Conservation (phyloP, 2,329 filamentous ascomycete species). For the Aspergillus awamori region DNA sequence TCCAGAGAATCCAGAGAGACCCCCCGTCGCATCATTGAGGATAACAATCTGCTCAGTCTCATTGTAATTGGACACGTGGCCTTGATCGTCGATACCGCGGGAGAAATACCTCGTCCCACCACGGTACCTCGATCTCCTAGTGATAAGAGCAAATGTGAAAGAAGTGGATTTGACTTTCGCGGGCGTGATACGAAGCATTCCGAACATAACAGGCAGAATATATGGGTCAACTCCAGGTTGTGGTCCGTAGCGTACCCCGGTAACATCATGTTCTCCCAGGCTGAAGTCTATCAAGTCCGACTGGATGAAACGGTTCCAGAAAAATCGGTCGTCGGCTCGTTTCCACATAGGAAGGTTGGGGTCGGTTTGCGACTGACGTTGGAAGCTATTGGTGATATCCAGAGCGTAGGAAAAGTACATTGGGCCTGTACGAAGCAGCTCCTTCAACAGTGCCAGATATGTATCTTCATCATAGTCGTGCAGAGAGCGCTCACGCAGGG, state of each 20-base stretch:
- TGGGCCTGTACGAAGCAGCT: constrained; percentile 77
- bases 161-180: constrained; percentile 83
- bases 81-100: constrained; percentile 87
- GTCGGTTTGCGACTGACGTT: constrained; percentile 82
- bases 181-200: constrained; percentile 88
- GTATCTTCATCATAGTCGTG: constrained; percentile 93
- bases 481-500: constrained; percentile 86
- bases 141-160: constrained; percentile 84
- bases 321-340: constrained; percentile 94
- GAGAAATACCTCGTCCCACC: constrained; percentile 95
- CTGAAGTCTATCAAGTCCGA: constrained; percentile 91
- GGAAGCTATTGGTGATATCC: constrained; percentile 95
- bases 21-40: constrained; percentile 77
- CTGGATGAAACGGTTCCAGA: constrained; percentile 95
- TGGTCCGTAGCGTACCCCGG: constrained; percentile 51
- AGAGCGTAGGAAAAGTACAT: constrained; percentile 99
- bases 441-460: constrained; percentile 80
- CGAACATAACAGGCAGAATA: constrained; percentile 93
- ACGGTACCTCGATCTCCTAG: constrained; percentile 81
- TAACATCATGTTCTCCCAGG: constrained; percentile 55
- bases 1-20: constrained; percentile 78
- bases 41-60: constrained; percentile 94
- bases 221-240: constrained; percentile 84
- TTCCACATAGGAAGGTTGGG: constrained; percentile 78
- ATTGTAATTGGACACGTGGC: constrained; percentile 98